phyloP scores from a whole-genome alignment of 2,329 filamentous ascomycete genomes.

The Hortaea sp. region DNA sequence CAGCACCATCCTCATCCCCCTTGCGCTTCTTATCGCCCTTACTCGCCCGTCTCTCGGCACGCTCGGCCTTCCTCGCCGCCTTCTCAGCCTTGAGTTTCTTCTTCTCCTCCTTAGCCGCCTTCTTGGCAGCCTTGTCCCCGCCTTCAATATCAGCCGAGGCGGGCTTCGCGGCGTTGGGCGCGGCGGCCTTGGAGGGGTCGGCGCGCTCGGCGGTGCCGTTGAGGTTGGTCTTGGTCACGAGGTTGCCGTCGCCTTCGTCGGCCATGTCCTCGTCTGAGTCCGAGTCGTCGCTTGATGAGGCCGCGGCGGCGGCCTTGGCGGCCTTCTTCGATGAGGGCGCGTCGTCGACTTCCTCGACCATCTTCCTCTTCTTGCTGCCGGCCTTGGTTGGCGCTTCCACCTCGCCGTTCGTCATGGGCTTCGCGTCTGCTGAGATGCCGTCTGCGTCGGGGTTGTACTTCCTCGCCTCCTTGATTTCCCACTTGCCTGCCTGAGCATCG shows the following conservation, averaged over 20 bases:
- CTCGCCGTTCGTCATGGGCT: conserved; percentile 47
- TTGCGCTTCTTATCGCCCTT: conserved; percentile 8
- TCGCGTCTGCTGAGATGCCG: conserved; percentile 62
- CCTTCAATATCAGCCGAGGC: conserved; percentile 3
- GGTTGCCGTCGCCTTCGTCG: conserved; percentile 26
- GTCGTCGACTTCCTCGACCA: conserved; percentile 40
- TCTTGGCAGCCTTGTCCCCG: conserved; percentile 14
- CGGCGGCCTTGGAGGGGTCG: conserved; percentile 3
- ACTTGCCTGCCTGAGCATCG: conserved; percentile 55
- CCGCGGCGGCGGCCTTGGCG: conserved; percentile 4
- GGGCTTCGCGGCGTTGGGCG: conserved; percentile 9
- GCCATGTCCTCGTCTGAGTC: conserved; percentile 31
- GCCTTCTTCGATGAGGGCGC: conserved; percentile 2
- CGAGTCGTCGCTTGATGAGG: conserved; percentile 19
- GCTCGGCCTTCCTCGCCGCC: conserved; percentile 23
- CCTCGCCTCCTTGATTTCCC: conserved; percentile 81
- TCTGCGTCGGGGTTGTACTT: conserved; percentile 95
- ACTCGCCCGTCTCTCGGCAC: conserved; percentile 40
- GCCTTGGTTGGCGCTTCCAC: conserved; percentile 29
- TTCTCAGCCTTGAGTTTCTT: conserved; percentile 17
- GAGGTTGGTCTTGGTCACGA: conserved; percentile 12
- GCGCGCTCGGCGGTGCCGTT: conserved; percentile 13
- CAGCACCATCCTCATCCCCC: conserved; percentile 1
- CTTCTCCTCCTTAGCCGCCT: conserved; percentile 18
- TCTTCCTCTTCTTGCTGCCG: conserved; percentile 31